Evolutionary conservation across 305 asterid species (phyloP).

Genomic region (Andrographis paniculata): DNA sequence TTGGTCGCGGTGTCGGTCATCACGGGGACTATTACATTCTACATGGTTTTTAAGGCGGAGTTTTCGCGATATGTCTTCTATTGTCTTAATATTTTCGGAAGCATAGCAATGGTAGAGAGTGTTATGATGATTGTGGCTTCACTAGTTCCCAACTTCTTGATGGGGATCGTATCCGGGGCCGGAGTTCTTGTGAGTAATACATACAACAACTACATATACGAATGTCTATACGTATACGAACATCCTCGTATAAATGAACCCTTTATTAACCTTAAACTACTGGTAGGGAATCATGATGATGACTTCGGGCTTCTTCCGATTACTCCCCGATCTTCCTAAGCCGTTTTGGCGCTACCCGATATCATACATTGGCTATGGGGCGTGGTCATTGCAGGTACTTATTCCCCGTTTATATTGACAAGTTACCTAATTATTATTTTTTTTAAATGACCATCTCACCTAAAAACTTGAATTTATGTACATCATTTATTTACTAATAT

Average conservation of each 20-base stretch:
- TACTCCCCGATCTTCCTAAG: slow-evolving; percentile 86
- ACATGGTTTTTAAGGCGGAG: slow-evolving; percentile 62
- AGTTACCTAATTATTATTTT: too few relatives aligned
- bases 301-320: slow-evolving; percentile 92
- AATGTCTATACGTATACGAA: not conserved
- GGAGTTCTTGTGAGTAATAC: slow-evolving; percentile 69
- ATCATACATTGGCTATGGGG: slow-evolving; percentile 66
- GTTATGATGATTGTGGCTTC: slow-evolving; percentile 97
- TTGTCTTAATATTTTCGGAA: slow-evolving; percentile 67
- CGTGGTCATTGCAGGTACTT: slow-evolving; percentile 85
- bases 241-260: not conserved
- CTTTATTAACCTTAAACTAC: not conserved
- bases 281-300: slow-evolving; percentile 95
- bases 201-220: not conserved
- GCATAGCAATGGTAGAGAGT: slow-evolving; percentile 89
- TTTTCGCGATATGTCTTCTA: slow-evolving; percentile 55
- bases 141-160: slow-evolving; percentile 81
- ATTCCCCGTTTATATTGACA: too few relatives aligned
- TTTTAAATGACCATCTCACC: too few relatives aligned
- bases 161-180: slow-evolving; percentile 92
- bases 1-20: slow-evolving; percentile 45
- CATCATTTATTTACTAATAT: too few relatives aligned
- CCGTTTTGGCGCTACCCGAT: slow-evolving; percentile 83
- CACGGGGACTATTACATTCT: slow-evolving; percentile 67
- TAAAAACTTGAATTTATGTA: too few relatives aligned